Evolutionary conservation across 1,139 yeast genomes (phyloP), one percentile per base, ranked within the genome.

Genomic region (Nadsonia starkeyi-henricii): DNA sequence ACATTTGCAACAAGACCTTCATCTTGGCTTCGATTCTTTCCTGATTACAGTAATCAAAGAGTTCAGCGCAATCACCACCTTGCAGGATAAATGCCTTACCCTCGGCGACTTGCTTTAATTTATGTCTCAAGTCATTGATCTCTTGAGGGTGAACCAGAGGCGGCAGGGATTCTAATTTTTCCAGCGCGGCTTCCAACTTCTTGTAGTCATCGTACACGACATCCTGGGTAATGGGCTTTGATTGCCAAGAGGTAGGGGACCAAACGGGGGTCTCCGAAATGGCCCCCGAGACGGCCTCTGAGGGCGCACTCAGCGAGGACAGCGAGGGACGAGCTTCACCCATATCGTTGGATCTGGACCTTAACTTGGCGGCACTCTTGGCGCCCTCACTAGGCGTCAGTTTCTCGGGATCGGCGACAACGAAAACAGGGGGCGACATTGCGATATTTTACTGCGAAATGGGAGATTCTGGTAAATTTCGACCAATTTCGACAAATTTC

Each of bases 21-120:
- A 69, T 61, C 56, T 69, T 68, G 37, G 67, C 65, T 51, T 69
- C 72, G 50, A 69, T 69, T 20, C 62, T 53, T 46, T 66, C 70
- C 45, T 64, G 67, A 50, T 63, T 64, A 57, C 73, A 70, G 54
- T 69, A 68, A 52, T 67, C 72, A 52, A 69, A 69, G 42, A 69
- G 59, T 54, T 69, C 73, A 8, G 73, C 73, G 49, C 73, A 69
- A 55, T 69, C 73, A n/a, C 73, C 73, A 13, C 74, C 73, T 51
- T 69, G 73, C 17, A 69, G 59, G 41, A 69, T 62, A 51, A 69
- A 69, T 13, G 72, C 71, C 50, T 65, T 62, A 28, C 73, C 73
- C 20, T 65, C 61, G 4, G 72, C 69, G 1, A 73, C 73, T 43
- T 65, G 66, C 30, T 59, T 59, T 26, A 69, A 63, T 52, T 63